Percentiles rank a stretch among this genome's conserved stretches.
These are phyloP conservation scores for Dictyophora rubrovolvata DNA, from an alignment of 768 basidiomycete genomes.

Conservation along the genomic window DNA sequence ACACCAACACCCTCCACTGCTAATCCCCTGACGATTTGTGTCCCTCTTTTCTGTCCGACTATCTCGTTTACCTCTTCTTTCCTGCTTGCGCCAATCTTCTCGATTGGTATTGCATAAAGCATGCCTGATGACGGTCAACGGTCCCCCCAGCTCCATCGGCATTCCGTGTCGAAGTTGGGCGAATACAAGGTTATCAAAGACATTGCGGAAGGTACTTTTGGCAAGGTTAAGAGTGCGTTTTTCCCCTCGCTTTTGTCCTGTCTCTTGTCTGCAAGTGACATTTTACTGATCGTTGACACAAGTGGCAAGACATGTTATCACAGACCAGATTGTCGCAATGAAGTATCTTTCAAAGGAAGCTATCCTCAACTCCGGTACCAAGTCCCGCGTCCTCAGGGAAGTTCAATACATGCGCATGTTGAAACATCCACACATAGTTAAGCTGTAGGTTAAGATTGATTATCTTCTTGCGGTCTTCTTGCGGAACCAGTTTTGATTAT, in stretches of 20 bases:
- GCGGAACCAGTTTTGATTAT: constrained; percentile 1
- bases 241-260: too few relatives aligned
- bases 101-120: background rate
- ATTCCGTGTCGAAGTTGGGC: constrained; percentile 67
- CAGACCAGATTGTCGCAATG: constrained; percentile 94
- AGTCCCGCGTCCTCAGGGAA: constrained; percentile 84
- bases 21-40: background rate
- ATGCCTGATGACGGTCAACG: background rate
- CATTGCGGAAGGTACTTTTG: constrained; percentile 95
- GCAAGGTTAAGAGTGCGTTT: constrained; percentile 93
- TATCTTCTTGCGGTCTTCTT: background rate
- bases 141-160: background rate
- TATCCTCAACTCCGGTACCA: constrained; percentile 85
- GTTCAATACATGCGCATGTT: constrained; percentile 95
- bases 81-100: background rate
- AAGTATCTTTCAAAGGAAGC: constrained; percentile 94
- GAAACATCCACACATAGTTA: constrained; percentile 94
- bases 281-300: background rate
- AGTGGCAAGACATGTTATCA: constrained; percentile 94
- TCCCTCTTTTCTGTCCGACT: background rate
- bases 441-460: constrained; percentile 51
- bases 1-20: background rate
- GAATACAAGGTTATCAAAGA: constrained; percentile 84
- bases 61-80: background rate
- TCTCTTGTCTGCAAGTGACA: background rate